These are phyloP conservation scores for Dothideomycetes sp. DNA, from an alignment of 2,329 filamentous ascomycete species.

Conservation along the genomic window DNA sequence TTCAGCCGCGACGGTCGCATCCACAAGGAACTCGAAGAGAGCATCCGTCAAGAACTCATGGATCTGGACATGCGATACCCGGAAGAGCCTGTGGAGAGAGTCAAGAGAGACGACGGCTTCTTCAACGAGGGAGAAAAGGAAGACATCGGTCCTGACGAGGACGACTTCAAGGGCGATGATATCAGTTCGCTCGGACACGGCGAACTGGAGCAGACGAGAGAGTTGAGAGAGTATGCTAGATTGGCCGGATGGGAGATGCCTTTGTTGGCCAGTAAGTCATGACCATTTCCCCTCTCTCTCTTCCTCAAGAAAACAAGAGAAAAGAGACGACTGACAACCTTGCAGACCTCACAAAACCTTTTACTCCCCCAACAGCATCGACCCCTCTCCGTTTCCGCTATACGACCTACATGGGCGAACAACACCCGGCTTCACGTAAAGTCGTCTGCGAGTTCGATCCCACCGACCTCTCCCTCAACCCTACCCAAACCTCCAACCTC, in stretches of 20 bases:
- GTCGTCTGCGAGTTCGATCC: slow-evolving; percentile 86
- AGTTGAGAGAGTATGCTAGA: slow-evolving; percentile 79
- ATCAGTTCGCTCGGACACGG: slow-evolving; percentile 74
- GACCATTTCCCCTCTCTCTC: background rate
- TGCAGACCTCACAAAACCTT: slow-evolving; percentile 73
- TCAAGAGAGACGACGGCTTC: slow-evolving; percentile 15
- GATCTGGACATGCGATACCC: slow-evolving; percentile 14
- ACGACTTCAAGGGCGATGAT: slow-evolving; percentile 70
- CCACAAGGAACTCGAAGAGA: slow-evolving; percentile 13
- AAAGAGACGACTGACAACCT: no score
- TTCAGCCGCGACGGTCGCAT: slow-evolving; percentile 13
- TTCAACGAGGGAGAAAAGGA: slow-evolving; percentile 21
- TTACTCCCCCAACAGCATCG: slow-evolving; percentile 56
- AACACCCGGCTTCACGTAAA: slow-evolving; percentile 84
- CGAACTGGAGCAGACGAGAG: slow-evolving; percentile 79
- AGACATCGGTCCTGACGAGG: slow-evolving; percentile 25
- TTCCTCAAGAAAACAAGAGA: background rate
- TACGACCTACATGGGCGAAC: slow-evolving; percentile 91
- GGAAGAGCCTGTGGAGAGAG: slow-evolving; percentile 4
- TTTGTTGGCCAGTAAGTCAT: slow-evolving; percentile 60
- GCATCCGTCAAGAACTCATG: slow-evolving; percentile 6
- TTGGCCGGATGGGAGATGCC: slow-evolving; percentile 95
- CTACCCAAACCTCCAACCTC: slow-evolving; percentile 65
- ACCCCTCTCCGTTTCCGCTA: slow-evolving; percentile 87
- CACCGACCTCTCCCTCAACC: slow-evolving; percentile 59